Percentiles rank a stretch among this genome's conserved stretches.
These are phyloP conservation scores for Malassezia pachydermatis DNA, from an alignment of 1,284 basidiomycete genomes.

Conservation along the genomic window DNA sequence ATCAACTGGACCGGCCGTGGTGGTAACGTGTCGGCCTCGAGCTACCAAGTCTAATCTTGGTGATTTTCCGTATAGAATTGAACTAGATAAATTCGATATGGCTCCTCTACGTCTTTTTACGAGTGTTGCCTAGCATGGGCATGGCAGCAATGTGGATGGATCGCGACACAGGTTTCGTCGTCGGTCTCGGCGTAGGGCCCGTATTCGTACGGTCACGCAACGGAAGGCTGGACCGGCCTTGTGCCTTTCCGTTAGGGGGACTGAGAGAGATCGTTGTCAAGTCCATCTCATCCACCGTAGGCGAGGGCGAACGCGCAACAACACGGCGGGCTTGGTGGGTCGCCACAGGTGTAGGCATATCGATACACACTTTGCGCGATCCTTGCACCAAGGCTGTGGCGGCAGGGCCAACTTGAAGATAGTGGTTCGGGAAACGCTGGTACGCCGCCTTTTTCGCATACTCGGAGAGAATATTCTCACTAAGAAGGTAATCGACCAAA, in stretches of 20 bases:
- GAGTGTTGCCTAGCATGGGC: conserved; percentile 1
- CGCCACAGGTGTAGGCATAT: conserved; percentile 5
- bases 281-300: conserved; percentile 11
- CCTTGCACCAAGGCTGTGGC: conserved; percentile 5
- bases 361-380: background rate
- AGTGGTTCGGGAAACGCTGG: conserved; percentile 16
- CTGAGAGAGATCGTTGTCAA: conserved; percentile 11
- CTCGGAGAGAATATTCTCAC: conserved; percentile 6
- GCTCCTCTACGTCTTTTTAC: background rate
- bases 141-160: conserved; percentile 11
- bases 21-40: conserved; percentile 80
- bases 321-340: background rate
- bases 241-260: background rate
- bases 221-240: background rate
- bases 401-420: conserved; percentile 3
- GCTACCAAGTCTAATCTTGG: conserved; percentile 66
- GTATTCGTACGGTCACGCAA: background rate
- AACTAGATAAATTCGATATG: too few relatives aligned
- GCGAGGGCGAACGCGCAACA: background rate
- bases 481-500: conserved; percentile 12
- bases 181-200: background rate
- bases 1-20: conserved; percentile 74
- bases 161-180: background rate
- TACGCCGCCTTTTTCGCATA: conserved; percentile 6
- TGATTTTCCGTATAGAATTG: background rate